These are phyloP conservation scores for Ceratocystiopsis sp. DNA, from an alignment of 2,329 filamentous ascomycete genomes.

Conservation along the genomic window DNA sequence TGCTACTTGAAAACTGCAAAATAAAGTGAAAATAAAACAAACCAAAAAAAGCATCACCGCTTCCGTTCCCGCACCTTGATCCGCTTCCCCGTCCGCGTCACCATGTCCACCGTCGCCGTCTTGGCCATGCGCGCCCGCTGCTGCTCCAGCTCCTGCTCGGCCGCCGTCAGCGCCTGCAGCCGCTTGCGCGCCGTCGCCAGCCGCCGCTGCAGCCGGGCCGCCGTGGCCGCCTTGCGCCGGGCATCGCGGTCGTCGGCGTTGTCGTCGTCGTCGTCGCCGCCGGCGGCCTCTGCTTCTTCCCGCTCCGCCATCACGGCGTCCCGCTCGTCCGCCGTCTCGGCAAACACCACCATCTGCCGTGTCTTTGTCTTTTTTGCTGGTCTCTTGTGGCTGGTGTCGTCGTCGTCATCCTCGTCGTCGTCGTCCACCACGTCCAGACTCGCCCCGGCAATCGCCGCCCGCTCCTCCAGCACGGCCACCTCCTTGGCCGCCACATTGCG, in stretches of 20 bases:
- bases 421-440: constrained; percentile 16
- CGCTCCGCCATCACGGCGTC: constrained; percentile 17
- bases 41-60: constrained; percentile 21
- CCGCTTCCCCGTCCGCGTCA: constrained; percentile 43
- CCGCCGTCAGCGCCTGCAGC: constrained; percentile 33
- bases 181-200: constrained; percentile 35
- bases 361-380: constrained; percentile 9
- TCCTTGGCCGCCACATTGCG: constrained; percentile 42
- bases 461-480: constrained; percentile 35
- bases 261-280: constrained; percentile 15
- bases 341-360: constrained; percentile 28
- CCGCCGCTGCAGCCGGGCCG: constrained; percentile 29
- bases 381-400: constrained; percentile 4
- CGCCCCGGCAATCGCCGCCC: constrained; percentile 27
- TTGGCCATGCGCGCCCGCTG: constrained; percentile 49
- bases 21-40: background rate
- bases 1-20: no score
- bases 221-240: constrained; percentile 20
- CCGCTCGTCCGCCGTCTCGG: constrained; percentile 22
- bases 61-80: constrained; percentile 47
- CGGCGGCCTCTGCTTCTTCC: constrained; percentile 14
- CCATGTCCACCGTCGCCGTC: constrained; percentile 40
- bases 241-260: background rate
- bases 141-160: constrained; percentile 39
- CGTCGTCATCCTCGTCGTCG: constrained; percentile 13